phyloP scores from a whole-genome alignment of 1,284 basidiomycete genomes.

The Boletus holoroseus region DNA sequence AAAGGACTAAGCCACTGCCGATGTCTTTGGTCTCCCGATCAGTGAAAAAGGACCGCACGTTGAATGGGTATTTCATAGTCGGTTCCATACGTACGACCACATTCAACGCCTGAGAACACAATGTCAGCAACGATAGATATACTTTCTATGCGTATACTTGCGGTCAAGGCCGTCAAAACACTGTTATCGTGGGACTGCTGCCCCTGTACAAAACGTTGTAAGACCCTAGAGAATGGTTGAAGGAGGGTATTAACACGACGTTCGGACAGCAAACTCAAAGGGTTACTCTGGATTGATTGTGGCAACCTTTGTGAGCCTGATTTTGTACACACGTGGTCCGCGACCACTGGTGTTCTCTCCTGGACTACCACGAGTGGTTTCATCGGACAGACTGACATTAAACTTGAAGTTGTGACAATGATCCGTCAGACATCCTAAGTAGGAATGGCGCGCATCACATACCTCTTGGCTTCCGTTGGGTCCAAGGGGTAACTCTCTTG shows the following conservation, averaged over 20 bases:
- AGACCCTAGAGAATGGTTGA: slow-evolving; percentile 41
- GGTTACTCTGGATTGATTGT: slow-evolving; percentile 69
- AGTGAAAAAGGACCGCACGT: slow-evolving; percentile 72
- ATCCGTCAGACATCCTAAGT: neutral
- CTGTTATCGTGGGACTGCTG: slow-evolving; percentile 63
- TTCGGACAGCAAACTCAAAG: slow-evolving; percentile 4
- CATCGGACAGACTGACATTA: slow-evolving; percentile 48
- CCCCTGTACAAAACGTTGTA: slow-evolving; percentile 60
- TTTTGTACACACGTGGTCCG: slow-evolving; percentile 56
- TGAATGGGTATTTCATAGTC: slow-evolving; percentile 64
- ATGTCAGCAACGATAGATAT: slow-evolving; percentile 1
- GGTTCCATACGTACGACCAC: slow-evolving; percentile 73
- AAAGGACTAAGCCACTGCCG: slow-evolving; percentile 60
- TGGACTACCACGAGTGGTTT: slow-evolving; percentile 33
- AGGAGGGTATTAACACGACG: slow-evolving; percentile 5
- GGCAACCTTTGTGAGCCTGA: slow-evolving; percentile 61
- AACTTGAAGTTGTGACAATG: slow-evolving; percentile 42
- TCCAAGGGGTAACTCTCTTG: slow-evolving; percentile 52
- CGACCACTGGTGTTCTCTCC: slow-evolving; percentile 34
- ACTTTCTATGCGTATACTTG: slow-evolving; percentile 26
- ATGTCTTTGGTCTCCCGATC: slow-evolving; percentile 58
- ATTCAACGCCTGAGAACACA: slow-evolving; percentile 53
- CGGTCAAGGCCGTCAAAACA: slow-evolving; percentile 70
- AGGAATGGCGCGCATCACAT: slow-evolving; percentile 19
- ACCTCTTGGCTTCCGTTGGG: slow-evolving; percentile 45